phyloP scores from a whole-genome alignment of 176 grass and related monocot genomes.

The Puya raimondii region DNA sequence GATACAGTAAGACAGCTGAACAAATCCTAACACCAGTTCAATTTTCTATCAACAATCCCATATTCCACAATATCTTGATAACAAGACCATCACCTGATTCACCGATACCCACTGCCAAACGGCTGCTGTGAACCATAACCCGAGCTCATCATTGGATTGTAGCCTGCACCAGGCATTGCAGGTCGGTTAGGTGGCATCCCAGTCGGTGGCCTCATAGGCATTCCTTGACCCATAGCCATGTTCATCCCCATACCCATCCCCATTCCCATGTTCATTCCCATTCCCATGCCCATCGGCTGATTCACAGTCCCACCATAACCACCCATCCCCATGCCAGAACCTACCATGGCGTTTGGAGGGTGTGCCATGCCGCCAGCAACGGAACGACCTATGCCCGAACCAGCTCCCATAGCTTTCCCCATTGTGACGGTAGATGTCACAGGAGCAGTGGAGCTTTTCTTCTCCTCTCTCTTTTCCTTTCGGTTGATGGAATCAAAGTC shows the following conservation, averaged over 20 bases:
- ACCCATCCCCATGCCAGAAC: constrained; percentile 43
- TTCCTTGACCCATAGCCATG: constrained; percentile 51
- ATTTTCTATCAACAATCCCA: not conserved
- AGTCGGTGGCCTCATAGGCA: constrained; percentile 54
- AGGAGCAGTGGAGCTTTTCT: constrained; percentile 53
- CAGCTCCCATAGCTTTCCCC: constrained; percentile 97
- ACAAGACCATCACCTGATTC: constrained; percentile 14
- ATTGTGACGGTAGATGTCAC: constrained; percentile 60
- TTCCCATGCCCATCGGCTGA: constrained; percentile 41
- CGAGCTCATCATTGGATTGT: constrained; percentile 68
- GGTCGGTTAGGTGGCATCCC: constrained; percentile 48
- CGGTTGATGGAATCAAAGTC: constrained; percentile 97
- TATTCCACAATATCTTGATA: not conserved
- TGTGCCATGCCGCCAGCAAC: constrained; percentile 36
- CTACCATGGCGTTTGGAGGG: constrained; percentile 51
- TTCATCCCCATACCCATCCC: constrained; percentile 42
- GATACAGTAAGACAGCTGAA: not conserved
- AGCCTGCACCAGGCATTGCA: constrained; percentile 45
- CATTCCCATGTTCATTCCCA: constrained; percentile 29
- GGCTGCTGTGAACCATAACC: constrained; percentile 61
- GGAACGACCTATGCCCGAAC: constrained; percentile 65
- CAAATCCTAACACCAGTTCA: not conserved
- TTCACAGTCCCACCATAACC: constrained; percentile 15
- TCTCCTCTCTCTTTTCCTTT: constrained; percentile 86
- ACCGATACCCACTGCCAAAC: constrained; percentile 80